Evolutionary conservation across 768 basidiomycete species (phyloP).

Genomic region (Auriscalpium orientale): DNA sequence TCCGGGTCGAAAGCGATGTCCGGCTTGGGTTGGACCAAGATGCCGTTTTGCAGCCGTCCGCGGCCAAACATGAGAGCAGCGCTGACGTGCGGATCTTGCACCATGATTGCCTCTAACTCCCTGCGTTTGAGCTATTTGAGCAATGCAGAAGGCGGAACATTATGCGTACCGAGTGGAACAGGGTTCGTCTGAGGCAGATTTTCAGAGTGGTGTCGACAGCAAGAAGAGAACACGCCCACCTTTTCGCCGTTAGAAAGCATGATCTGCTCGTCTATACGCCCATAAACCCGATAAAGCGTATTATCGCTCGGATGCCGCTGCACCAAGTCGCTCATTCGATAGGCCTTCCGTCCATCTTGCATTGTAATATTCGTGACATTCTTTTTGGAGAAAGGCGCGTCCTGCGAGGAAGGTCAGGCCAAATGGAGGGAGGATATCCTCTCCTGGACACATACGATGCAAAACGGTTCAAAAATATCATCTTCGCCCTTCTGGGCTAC

Average conservation of each 20-base stretch:
- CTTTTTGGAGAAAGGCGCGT: neutral
- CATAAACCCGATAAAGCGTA: conserved; percentile 29
- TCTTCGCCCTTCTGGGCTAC: conserved; percentile 25
- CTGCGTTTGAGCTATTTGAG: neutral
- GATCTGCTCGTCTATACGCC: conserved; percentile 40
- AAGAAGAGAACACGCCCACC: neutral
- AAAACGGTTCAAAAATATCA: conserved; percentile 27
- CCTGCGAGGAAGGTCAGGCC: conserved; percentile 3
- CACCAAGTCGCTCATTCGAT: conserved; percentile 27
- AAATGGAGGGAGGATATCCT: conserved; percentile 2
- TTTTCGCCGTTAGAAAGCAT: conserved; percentile 34
- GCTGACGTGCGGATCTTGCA: neutral
- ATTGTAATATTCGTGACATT: neutral
- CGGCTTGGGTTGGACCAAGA: neutral
- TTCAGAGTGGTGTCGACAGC: too few relatives aligned
- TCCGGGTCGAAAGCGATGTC: neutral
- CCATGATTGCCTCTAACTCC: neutral
- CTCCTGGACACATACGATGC: conserved; percentile 27
- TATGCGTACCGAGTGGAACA: neutral
- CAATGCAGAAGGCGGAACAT: neutral
- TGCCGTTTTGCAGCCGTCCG: neutral
- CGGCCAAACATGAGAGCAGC: neutral
- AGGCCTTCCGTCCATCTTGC: neutral
- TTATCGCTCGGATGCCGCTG: conserved; percentile 32
- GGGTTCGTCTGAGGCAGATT: conserved; percentile 1